A percentile compares a stretch with the other conserved stretches of the same genome.
These are phyloP conservation scores for Bisporella sp. DNA, from an alignment of 2,329 filamentous ascomycete genomes.

Conservation along the genomic window DNA sequence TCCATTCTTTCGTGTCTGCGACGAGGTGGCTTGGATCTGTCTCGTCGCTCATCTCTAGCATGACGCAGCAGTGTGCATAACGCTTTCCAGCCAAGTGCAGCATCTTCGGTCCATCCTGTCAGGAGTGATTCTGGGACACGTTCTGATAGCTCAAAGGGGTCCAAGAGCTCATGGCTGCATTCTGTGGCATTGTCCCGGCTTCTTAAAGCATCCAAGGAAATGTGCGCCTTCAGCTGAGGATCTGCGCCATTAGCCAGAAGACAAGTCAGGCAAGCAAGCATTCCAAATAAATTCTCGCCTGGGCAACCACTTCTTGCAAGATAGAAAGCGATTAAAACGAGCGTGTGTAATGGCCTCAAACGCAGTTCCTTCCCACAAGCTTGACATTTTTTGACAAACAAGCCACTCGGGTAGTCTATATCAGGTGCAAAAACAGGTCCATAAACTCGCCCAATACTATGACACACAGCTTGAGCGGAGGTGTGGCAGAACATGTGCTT, in stretches of 20 bases:
- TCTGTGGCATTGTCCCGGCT: neutral
- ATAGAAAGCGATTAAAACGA: slow-evolving; percentile 29
- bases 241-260: slow-evolving; percentile 25
- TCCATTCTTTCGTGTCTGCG: neutral
- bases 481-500: slow-evolving; percentile 38
- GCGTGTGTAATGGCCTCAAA: slow-evolving; percentile 27
- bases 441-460: slow-evolving; percentile 24
- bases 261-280: slow-evolving; percentile 29
- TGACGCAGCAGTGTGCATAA: slow-evolving; percentile 8
- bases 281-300: slow-evolving; percentile 32
- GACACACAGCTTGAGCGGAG: slow-evolving; percentile 31
- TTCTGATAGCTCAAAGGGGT: slow-evolving; percentile 13
- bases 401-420: slow-evolving; percentile 5
- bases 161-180: slow-evolving; percentile 21
- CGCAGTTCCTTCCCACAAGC: slow-evolving; percentile 27
- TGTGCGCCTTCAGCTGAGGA: slow-evolving; percentile 10
- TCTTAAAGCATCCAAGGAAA: slow-evolving; percentile 2
- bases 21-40: neutral
- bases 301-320: slow-evolving; percentile 25
- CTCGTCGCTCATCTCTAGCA: slow-evolving; percentile 5
- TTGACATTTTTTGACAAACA: slow-evolving; percentile 10
- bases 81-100: slow-evolving; percentile 8
- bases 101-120: slow-evolving; percentile 6
- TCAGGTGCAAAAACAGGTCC: neutral
- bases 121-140: slow-evolving; percentile 7